Base-by-base conservation (phyloP, 2,329 filamentous ascomycete species). In the Ramularia endophylla region DNA sequence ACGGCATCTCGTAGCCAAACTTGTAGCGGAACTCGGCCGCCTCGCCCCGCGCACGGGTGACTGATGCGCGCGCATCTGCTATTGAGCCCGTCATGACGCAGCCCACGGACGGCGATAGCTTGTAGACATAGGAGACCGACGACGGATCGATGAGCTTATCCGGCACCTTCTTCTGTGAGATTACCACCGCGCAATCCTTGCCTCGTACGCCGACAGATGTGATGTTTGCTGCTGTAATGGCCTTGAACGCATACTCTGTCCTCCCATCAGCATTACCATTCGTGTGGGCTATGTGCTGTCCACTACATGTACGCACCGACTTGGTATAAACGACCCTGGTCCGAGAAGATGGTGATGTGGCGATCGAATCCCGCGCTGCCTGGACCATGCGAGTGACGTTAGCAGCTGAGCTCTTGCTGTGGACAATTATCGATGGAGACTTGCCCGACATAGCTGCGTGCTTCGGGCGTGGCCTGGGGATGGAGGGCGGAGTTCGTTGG, bases 161-260 rank as follows among this genome's bases (percentile, higher is more conserved):
- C 90, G 92, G 90, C 56, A 98, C 92, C 74, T 98, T 98, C 82
- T 98, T 98, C 73, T 98, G 92, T 49, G 92, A 97, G 65, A 98
- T 74, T 39, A 98, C 87, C 32, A 98, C 92, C 25, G 92, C 92
- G 62, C 90, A 97, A 72, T 92, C 80, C 77, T 98, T 98, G 68
- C 92, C 92, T 64, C 88, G 80, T 56, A 98, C 81, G 58, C 92
- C 92, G 66, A 98, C 80, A 48, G 92, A 92, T 76, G 94, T 98
- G 73, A 98, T 97, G 70, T 97, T 97, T 57, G 92, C 92, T 48
- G 92, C 90, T 57, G 92, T 98, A 71, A 98, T 98, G 45, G 92
- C 92, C 75, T 98, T 98, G 82, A 98, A 98, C 59, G 92, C 92
- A 90, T 98, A 98, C 78, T 98, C 92, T 97, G 65, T 35, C 32